phyloP scores from a whole-genome alignment of 1,284 basidiomycete genomes.

The Ganoderma boninense region DNA sequence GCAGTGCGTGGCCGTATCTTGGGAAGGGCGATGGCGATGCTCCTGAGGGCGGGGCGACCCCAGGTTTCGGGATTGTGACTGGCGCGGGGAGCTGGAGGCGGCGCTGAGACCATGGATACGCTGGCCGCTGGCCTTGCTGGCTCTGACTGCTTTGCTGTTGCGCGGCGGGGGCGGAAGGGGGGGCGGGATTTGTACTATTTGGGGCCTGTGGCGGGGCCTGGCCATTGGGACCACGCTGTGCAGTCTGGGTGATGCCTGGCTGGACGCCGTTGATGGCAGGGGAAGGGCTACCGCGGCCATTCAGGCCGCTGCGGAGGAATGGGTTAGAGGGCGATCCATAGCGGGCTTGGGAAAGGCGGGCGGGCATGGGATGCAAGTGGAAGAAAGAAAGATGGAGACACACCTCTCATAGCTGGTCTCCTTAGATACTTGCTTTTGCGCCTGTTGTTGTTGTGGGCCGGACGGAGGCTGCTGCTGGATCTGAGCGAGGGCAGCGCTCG shows the following conservation, averaged over 20 bases:
- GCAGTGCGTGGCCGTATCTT: constrained; percentile 97
- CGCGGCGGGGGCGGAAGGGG: constrained; percentile 28
- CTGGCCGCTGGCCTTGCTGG: constrained; percentile 59
- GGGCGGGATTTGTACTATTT: constrained; percentile 38
- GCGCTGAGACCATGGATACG: constrained; percentile 83
- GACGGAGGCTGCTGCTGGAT: constrained; percentile 38
- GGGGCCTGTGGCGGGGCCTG: constrained; percentile 35
- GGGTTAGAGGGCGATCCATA: constrained; percentile 30
- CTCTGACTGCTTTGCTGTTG: constrained; percentile 37
- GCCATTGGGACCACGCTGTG: constrained; percentile 32
- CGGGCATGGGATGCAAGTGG: constrained; percentile 19
- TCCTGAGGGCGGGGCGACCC: constrained; percentile 61
- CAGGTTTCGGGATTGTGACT: constrained; percentile 66
- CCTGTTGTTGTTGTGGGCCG: constrained; percentile 34
- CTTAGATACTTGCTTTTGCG: constrained; percentile 42
- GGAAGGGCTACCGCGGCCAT: constrained; percentile 43
- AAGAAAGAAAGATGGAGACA: constrained; percentile 22
- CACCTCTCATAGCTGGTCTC: constrained; percentile 45
- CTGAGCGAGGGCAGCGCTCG: constrained; percentile 66
- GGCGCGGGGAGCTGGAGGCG: constrained; percentile 74
- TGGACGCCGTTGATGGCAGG: constrained; percentile 36
- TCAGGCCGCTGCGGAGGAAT: constrained; percentile 38
- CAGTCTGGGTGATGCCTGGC: constrained; percentile 34
- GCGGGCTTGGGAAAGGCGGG: constrained; percentile 19
- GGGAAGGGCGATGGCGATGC: constrained; percentile 92